A percentile compares a stretch with the other conserved stretches of the same genome.
Conservation (phyloP, 129 eudicot species). For the Flaveria robusta region DNA sequence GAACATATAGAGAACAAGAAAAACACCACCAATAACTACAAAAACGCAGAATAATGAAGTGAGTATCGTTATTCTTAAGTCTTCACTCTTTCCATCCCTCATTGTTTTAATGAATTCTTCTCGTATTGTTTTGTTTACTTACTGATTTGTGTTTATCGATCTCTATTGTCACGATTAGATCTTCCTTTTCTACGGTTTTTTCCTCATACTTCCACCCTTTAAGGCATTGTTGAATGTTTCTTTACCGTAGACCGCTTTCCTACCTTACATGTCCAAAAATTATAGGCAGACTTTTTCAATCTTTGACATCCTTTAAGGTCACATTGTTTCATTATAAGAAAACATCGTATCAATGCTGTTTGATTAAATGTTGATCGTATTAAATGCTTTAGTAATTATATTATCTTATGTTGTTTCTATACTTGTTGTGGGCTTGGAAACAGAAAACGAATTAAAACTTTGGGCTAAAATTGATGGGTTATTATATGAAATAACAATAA, state of each 20-base stretch:
- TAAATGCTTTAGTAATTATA: no score
- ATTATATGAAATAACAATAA: no score
- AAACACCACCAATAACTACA: conserved; percentile 48
- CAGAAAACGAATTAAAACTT: no score
- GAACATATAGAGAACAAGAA: conserved; percentile 52
- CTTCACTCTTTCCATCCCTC: conserved; percentile 56
- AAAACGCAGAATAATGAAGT: conserved; percentile 43
- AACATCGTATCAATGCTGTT: no score
- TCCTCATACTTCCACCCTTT: not conserved
- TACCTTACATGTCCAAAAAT: conserved; percentile 22
- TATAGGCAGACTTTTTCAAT: conserved; percentile 24
- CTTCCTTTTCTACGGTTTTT: conserved; percentile 10
- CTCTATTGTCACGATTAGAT: no score
- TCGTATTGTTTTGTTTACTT: not conserved
- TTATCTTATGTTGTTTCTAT: no score
- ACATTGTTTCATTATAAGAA: no score
- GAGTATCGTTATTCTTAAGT: conserved; percentile 49
- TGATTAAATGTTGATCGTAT: no score
- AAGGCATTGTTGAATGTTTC: conserved; percentile 17
- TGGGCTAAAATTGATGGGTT: no score
- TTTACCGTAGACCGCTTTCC: conserved; percentile 6
- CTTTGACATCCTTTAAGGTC: not conserved
- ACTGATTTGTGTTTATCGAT: not conserved
- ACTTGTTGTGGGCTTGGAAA: no score
- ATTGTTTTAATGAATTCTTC: conserved; percentile 20